Evolutionary conservation across 345 rosid species (phyloP).

Genomic region (Odontarrhena argentea): DNA sequence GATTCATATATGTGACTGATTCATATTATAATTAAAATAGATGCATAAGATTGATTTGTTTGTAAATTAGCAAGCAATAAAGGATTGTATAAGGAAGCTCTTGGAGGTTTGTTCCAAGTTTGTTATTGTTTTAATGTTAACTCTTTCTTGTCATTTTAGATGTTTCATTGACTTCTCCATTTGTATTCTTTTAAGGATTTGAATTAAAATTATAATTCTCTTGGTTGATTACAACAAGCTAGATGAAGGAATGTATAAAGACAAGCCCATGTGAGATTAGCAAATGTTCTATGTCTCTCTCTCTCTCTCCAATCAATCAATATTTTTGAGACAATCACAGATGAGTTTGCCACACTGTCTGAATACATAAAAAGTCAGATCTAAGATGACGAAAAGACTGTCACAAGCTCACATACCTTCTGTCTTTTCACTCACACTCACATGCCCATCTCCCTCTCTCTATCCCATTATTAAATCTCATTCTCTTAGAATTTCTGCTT

Average conservation of each 20-base stretch:
- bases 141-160: constrained; percentile 27
- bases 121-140: constrained; percentile 18
- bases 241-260: constrained; percentile 30
- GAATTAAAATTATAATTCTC: constrained; percentile 7
- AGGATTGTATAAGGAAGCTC: constrained; percentile 16
- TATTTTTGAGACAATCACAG: constrained; percentile 28
- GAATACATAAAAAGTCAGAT: constrained; percentile 34
- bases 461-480: constrained; percentile 9
- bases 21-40: constrained; percentile 19
- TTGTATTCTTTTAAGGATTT: constrained; percentile 31
- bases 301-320: constrained; percentile 40
- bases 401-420: constrained; percentile 42
- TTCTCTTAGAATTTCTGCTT: constrained; percentile 21
- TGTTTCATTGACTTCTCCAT: constrained; percentile 27
- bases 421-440: constrained; percentile 39
- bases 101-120: constrained; percentile 29
- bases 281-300: constrained; percentile 39
- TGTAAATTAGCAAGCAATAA: constrained; percentile 36
- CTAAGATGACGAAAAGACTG: constrained; percentile 34
- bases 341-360: constrained; percentile 43
- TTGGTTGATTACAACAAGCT: constrained; percentile 27
- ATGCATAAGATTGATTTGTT: constrained; percentile 34
- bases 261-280: constrained; percentile 38
- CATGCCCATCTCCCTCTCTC: constrained; percentile 35
- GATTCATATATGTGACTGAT: constrained; percentile 35